These are phyloP conservation scores for Bolboschoenoplectus hybrid DNA, from an alignment of 202 grass and related monocot genomes.

Conservation along the genomic window DNA sequence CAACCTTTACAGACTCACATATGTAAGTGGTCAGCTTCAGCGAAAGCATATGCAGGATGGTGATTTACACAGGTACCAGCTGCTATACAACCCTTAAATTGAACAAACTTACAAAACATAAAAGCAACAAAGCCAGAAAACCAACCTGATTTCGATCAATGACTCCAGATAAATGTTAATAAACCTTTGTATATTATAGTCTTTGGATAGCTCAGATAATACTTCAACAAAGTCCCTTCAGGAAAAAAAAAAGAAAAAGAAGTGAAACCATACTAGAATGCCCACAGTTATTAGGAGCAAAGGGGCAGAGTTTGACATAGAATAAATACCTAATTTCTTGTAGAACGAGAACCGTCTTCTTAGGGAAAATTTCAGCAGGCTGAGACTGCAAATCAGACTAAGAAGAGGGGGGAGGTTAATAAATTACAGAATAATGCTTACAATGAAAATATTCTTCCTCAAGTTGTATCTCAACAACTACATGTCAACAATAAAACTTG, in stretches of 20 bases:
- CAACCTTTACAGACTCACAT: background rate
- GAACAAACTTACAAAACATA: constrained; percentile 35
- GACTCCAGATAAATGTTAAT: constrained; percentile 75
- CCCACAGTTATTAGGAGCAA: background rate
- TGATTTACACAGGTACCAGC: background rate
- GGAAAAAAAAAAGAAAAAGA: constrained; percentile 23
- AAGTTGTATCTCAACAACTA: background rate
- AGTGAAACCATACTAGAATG: constrained; percentile 21
- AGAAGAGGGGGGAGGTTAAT: constrained; percentile 18
- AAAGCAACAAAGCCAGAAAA: constrained; percentile 42
- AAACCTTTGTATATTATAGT: constrained; percentile 82
- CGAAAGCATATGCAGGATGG: background rate
- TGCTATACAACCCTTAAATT: background rate
- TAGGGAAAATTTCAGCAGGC: constrained; percentile 54
- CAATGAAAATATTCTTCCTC: background rate
- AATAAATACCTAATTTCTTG: constrained; percentile 59
- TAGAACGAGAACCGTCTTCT: constrained; percentile 78
- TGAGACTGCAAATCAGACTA: constrained; percentile 74
- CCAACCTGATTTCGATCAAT: constrained; percentile 75
- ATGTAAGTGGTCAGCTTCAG: background rate
- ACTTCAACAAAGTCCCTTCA: constrained; percentile 79
- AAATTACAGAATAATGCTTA: constrained; percentile 13
- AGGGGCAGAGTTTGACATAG: background rate
- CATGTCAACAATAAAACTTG: background rate
- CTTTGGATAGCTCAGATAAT: constrained; percentile 65